A percentile compares a stretch with the other conserved stretches of the same genome.
Evolutionary conservation across 768 basidiomycete species (phyloP).

Genomic region (Tricholoma sp.): DNA sequence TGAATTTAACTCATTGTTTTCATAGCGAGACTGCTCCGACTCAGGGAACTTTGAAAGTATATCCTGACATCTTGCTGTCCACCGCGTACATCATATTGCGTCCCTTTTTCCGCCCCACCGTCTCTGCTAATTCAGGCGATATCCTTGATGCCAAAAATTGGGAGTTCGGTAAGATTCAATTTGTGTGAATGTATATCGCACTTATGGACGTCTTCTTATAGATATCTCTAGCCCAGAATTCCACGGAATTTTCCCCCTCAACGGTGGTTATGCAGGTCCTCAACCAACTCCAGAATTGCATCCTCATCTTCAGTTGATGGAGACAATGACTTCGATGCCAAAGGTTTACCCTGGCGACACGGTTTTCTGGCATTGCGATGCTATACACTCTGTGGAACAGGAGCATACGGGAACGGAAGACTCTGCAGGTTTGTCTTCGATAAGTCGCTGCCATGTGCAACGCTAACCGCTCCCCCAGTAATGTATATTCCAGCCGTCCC

Average conservation of each 20-base stretch:
- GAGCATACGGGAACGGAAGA: slow-evolving; percentile 51
- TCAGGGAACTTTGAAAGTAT: slow-evolving; percentile 67
- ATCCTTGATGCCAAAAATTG: slow-evolving; percentile 49
- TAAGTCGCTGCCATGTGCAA: slow-evolving; percentile 1
- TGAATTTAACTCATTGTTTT: background rate
- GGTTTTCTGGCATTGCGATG: slow-evolving; percentile 73
- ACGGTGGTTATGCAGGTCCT: slow-evolving; percentile 38
- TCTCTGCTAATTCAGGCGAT: slow-evolving; percentile 32
- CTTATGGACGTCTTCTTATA: slow-evolving; percentile 12
- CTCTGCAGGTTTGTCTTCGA: slow-evolving; percentile 42
- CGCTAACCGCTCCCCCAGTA: slow-evolving; percentile 30
- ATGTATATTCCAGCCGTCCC: slow-evolving; percentile 80
- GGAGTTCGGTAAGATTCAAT: slow-evolving; percentile 37
- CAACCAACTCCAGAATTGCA: slow-evolving; percentile 50
- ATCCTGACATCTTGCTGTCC: slow-evolving; percentile 59
- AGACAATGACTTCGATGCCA: slow-evolving; percentile 68
- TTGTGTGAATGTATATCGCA: background rate
- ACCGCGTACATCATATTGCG: slow-evolving; percentile 72
- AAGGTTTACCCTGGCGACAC: slow-evolving; percentile 72
- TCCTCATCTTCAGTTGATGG: slow-evolving; percentile 59
- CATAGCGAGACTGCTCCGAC: slow-evolving; percentile 58
- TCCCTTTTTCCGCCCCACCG: slow-evolving; percentile 65
- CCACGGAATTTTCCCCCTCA: slow-evolving; percentile 40
- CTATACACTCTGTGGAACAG: slow-evolving; percentile 43
- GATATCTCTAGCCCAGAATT: slow-evolving; percentile 46